These are phyloP conservation scores for Cichorium intybus DNA, from an alignment of 140 eudicot species.

Conservation along the genomic window DNA sequence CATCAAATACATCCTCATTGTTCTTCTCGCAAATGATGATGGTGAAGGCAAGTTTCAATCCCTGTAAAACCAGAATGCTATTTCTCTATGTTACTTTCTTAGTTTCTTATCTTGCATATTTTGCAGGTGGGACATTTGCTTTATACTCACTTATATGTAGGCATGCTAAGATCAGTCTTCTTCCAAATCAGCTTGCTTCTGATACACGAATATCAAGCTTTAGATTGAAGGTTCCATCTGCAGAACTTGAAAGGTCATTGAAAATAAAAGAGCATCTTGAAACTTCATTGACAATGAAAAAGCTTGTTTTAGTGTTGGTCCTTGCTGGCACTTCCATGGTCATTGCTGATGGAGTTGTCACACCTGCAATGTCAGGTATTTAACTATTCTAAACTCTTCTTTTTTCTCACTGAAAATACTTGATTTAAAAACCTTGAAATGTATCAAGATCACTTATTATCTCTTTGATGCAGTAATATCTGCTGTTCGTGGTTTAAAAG, in stretches of 20 bases:
- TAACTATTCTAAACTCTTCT: not conserved
- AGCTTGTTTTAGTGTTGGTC: constrained; percentile 72
- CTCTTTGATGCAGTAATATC: constrained; percentile 72
- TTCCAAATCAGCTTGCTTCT: constrained; percentile 92
- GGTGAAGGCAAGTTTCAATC: constrained; percentile 87
- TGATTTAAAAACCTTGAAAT: constrained; percentile 2
- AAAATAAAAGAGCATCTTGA: constrained; percentile 86
- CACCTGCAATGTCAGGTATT: constrained; percentile 99
- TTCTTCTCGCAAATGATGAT: constrained; percentile 91
- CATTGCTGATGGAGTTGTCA: constrained; percentile 95
- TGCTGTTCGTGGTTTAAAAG: constrained; percentile 89
- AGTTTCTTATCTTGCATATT: constrained; percentile 9
- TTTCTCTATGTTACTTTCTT: not conserved
- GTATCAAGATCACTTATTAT: constrained; percentile 7
- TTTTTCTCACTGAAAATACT: not conserved
- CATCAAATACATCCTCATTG: constrained; percentile 80
- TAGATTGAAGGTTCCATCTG: constrained; percentile 90
- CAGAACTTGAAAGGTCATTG: constrained; percentile 95
- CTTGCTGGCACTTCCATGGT: constrained; percentile 98
- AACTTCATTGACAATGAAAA: constrained; percentile 63
- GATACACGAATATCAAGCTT: constrained; percentile 97
- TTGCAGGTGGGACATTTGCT: constrained; percentile 96
- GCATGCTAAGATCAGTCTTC: constrained; percentile 93
- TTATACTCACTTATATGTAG: constrained; percentile 89
- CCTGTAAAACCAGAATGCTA: too few relatives aligned